Conservation (phyloP, 2,329 filamentous ascomycete genomes). For the Ascochyta lentis region DNA sequence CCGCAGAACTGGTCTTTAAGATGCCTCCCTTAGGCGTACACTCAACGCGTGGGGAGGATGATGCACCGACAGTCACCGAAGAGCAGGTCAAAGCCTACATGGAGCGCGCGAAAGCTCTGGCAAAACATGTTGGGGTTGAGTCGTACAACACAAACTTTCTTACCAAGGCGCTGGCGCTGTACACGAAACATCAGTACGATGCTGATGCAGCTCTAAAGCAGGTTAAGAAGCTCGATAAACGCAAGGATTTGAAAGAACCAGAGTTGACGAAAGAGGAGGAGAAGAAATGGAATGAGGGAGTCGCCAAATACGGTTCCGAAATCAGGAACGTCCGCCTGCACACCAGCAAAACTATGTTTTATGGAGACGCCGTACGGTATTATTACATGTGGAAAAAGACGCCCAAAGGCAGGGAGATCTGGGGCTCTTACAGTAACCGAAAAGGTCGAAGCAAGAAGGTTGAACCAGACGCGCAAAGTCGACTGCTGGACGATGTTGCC, state of each 20-base stretch:
- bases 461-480: conserved; percentile 63
- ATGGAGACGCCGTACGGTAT: conserved; percentile 83
- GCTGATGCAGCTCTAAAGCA: conserved; percentile 72
- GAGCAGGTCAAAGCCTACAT: conserved; percentile 79
- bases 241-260: conserved; percentile 81
- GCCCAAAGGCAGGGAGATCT: conserved; percentile 80
- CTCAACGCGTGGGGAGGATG: conserved; percentile 55
- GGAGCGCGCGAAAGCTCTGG: conserved; percentile 68
- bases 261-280: conserved; percentile 77
- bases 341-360: conserved; percentile 76
- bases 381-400: conserved; percentile 99
- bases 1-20: conserved; percentile 78
- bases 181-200: conserved; percentile 76
- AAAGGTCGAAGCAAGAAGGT: conserved; percentile 87
- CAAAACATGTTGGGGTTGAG: conserved; percentile 72
- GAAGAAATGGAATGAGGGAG: conserved; percentile 90
- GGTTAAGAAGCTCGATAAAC: conserved; percentile 71
- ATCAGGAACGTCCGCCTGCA: conserved; percentile 82
- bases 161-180: conserved; percentile 78
- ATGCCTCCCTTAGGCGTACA: conserved; percentile 65
- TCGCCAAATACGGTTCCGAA: conserved; percentile 90
- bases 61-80: conserved; percentile 54
- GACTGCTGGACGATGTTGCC: conserved; percentile 89
- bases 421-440: conserved; percentile 85
- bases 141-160: conserved; percentile 83